Evolutionary conservation across 1,139 yeast species (phyloP), one percentile per base, ranked within the genome.

Genomic region (Saccharomycopsis hybrid): DNA sequence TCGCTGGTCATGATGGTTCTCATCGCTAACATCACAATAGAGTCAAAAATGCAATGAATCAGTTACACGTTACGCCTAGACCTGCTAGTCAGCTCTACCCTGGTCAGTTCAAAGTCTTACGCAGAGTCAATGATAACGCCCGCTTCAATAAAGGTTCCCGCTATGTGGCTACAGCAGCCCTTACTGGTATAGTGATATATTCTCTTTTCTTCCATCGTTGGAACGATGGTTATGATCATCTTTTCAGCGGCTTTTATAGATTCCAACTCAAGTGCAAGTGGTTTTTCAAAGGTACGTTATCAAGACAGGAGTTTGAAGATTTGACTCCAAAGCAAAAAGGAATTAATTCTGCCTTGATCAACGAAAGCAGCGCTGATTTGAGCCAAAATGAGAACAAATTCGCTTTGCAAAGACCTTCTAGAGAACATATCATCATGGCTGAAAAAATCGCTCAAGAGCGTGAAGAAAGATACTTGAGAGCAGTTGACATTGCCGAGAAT

Each of bases 191-290:
- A 5, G 65, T 76, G 30, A 61, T 77, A 1, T 82, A 78, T 60
- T 82, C 81, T 39, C 76, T 83, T 5, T 86, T 86, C 61, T 82
- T 85, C 65, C 77, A 82, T 62, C 71, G 90, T 51, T 86, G 95
- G 95, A 85, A 87, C 61, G 94, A 86, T 52, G 90, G 90, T 5
- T 76, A 78, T 58, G 94, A 86, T 56, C 82, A 85, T 59, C 80
- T 85, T 3, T 81, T 86, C 65, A 74, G 86, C 9, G 80, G 76
- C 46, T 80, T 85, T 48, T 80, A 85, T 62, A 65, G 92, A 49
- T 66, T 72, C 39, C 79, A 87, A 56, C 71, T 86, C 47, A 65
- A 73, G 39, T 51, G 76, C 46, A 77, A 85, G 59, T 82, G 82
- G 55, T 58, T 64, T 51, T 49, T 82, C 4, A 59, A 76, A 39